Conservation (phyloP, 2,329 filamentous ascomycete genomes). For the Rhynchosporium secalis region DNA sequence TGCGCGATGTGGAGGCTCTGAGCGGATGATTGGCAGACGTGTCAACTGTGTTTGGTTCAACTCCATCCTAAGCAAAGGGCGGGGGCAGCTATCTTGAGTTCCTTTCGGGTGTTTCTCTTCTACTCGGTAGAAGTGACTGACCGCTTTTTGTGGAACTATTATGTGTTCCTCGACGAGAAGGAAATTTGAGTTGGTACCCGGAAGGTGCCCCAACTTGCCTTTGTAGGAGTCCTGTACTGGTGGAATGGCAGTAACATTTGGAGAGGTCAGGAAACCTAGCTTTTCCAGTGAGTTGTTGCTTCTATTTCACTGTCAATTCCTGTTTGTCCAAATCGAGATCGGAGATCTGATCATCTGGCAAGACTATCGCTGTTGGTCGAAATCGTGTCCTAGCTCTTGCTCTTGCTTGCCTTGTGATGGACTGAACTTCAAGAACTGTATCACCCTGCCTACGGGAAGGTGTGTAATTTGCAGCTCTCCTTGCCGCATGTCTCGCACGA, state of each 20-base stretch:
- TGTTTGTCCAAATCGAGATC: neutral
- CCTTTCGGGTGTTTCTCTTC: too few relatives aligned
- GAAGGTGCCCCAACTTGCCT: too few relatives aligned
- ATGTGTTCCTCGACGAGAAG: too few relatives aligned
- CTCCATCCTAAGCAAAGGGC: too few relatives aligned
- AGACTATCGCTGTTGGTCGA: conserved; percentile 2
- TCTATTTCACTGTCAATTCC: neutral
- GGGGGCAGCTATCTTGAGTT: too few relatives aligned
- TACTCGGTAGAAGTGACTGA: too few relatives aligned
- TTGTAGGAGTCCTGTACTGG: too few relatives aligned
- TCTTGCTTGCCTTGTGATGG: neutral
- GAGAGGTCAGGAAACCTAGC: neutral
- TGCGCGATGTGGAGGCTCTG: too few relatives aligned
- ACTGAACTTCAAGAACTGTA: conserved; percentile 5
- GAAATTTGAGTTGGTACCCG: too few relatives aligned
- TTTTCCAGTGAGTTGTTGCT: conserved; percentile 3
- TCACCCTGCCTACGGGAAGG: neutral
- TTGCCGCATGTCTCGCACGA: conserved; percentile 3
- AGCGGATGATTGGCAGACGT: too few relatives aligned
- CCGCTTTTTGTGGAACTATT: too few relatives aligned
- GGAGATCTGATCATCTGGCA: neutral
- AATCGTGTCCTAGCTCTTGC: conserved; percentile 3
- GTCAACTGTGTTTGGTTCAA: too few relatives aligned
- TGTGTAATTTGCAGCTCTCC: conserved; percentile 2
- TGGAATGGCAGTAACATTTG: neutral